Evolutionary conservation across 2,329 filamentous ascomycete species (phyloP), one percentile per base, ranked within the genome.

Genomic region (Epichloe sibirici): DNA sequence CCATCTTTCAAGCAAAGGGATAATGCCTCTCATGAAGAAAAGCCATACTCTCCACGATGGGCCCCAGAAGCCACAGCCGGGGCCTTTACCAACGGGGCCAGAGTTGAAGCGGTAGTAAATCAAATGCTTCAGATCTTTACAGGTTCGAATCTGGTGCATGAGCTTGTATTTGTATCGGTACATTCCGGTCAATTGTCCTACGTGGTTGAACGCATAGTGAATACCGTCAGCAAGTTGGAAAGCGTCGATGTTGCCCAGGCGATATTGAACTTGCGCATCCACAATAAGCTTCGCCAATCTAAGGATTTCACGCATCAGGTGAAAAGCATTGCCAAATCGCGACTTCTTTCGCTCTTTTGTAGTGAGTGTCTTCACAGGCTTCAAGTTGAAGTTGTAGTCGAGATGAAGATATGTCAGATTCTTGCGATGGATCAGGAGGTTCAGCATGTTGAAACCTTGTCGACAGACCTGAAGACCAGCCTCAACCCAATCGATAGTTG

Each of bases 141-240:
- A 98, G 0, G 93, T 95, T 61, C 93, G 88, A 62, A 98, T 98
- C 70, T 98, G 93, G 68, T 98, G 93, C 93, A 98, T 98, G 53
- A 98, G 78, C 77, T 98, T 98, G 76, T 98, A 98, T 77, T 98
- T 98, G 79, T 98, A 98, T 56, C 93, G 86, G 72, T 98, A 98
- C 93, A 98, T 98, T 66, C 93, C 93, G 15, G 93, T 98, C 56
- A 98, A 76, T 69, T 98, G 94, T 56, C 93, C 93, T 53, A 98
- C 93, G 62, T 98, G 93, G 71, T 98, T 98, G 74, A 98, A 98
- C 17, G 93, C 94, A 62, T 98, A 98, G n/a, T 97, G 76, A 53
- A 98, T 98, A 68, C 93, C 93, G 68, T 98, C 93, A 3, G 93
- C 93, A 58, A 98, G 83, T 69, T 98, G 93, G 75, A 98, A 98